These are phyloP conservation scores for Fusarium sp. DNA, from an alignment of 2,329 filamentous ascomycete genomes.

Conservation along the genomic window DNA sequence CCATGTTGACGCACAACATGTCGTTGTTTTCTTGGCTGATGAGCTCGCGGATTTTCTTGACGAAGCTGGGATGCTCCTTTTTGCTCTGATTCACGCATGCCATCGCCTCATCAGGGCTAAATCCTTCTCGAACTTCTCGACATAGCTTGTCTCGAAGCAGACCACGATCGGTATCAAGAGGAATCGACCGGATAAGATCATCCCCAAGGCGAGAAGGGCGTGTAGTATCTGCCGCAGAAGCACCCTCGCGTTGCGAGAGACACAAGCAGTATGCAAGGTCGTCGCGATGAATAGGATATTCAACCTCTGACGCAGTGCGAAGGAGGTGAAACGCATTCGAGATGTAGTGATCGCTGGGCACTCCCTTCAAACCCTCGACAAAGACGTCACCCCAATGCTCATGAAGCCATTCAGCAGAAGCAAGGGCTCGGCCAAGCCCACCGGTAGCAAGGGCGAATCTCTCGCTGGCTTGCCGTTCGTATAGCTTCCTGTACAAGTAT, in stretches of 20 bases:
- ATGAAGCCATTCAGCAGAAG: conserved; percentile 20
- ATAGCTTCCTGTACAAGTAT: conserved; percentile 3
- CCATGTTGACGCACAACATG: conserved; percentile 20
- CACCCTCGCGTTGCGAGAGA: background rate
- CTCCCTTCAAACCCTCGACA: conserved; percentile 2
- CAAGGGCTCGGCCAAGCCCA: conserved; percentile 11
- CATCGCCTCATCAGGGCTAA: conserved; percentile 3
- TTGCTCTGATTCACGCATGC: conserved; percentile 22
- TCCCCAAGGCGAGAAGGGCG: background rate
- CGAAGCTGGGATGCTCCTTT: conserved; percentile 13
- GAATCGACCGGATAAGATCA: background rate
- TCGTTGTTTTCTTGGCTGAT: conserved; percentile 1
- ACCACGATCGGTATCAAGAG: conserved; percentile 10
- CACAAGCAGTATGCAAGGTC: conserved; percentile 14
- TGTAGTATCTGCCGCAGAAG: background rate
- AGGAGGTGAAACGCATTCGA: conserved; percentile 9
- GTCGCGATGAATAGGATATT: background rate
- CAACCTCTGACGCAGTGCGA: background rate
- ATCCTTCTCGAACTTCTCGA: conserved; percentile 2
- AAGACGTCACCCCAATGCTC: conserved; percentile 9
- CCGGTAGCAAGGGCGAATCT: conserved; percentile 8
- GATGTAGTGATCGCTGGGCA: conserved; percentile 11
- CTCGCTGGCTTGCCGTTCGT: conserved; percentile 2
- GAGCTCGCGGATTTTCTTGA: conserved; percentile 10
- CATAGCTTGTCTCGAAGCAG: conserved; percentile 10